Base-by-base conservation (phyloP, 2,329 filamentous ascomycete species). In the Diplodia sapinea region DNA sequence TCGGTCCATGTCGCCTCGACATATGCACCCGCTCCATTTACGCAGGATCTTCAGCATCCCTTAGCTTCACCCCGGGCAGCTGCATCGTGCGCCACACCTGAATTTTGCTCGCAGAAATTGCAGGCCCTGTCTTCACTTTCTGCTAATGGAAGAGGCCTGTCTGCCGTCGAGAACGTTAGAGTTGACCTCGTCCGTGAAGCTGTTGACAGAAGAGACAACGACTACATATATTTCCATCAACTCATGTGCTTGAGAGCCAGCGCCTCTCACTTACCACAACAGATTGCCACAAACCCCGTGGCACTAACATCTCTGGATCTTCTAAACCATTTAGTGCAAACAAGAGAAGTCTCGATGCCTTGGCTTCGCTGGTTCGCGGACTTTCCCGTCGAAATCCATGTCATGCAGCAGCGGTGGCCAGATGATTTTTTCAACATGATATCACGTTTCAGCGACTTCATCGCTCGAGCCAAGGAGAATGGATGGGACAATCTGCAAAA, bases 361-460 rank as follows among this genome's bases (percentile, higher is more conserved):
- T 63, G 29, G 29, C 31, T 63, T 15, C 26, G 20, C 50, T 51
- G 47, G 47, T 85, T 84, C 71, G 72, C 80, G 7, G 69, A 76
- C 1, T 88, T 86, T 68, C 87, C 87, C 2, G 68, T 70, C 13
- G 72, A 74, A 17, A 68, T 79, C 36, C 52, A 77, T 62, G 20
- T 49, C 29, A 74, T 69, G 61, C 76, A 3, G 52, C 78, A 54
- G 57, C 71, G 31, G 68, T 75, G 72, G 70, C 72, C 73, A 4
- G 20, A 57, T 6, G 65, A 70, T 12, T 77, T 75, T n/a, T 72
- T 75, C 4, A 71, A 73, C 29, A 82, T 83, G 68, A 70, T 68
- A 38, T 31, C 69, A 8, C 71, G 69, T 8, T 70, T 82, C 29
- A 15, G 68, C 0, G 68, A 80, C 15, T 82, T 88, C 17, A 75